Conservation (phyloP, 2,329 filamentous ascomycete genomes). For the Monilinia polystroma region DNA sequence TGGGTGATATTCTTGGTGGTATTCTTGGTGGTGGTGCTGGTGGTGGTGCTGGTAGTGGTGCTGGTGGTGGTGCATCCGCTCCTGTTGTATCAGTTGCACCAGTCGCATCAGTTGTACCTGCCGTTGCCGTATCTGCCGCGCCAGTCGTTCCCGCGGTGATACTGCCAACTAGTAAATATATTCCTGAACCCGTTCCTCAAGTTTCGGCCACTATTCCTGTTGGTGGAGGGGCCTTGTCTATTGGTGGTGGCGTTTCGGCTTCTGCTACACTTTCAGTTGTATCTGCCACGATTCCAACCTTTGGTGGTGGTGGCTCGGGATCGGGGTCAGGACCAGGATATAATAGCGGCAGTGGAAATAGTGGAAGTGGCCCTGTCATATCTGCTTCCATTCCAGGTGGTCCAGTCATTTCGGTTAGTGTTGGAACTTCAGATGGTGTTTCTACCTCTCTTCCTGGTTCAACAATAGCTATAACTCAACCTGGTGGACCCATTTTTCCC, state of each 20-base stretch:
- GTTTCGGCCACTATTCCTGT: constrained; percentile 4
- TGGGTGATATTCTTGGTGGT: background rate
- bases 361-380: background rate
- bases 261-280: constrained; percentile 5
- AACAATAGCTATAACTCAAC: constrained; percentile 4
- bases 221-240: background rate
- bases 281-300: background rate
- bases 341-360: background rate
- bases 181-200: background rate
- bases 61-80: background rate
- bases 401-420: background rate
- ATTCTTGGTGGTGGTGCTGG: background rate
- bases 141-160: background rate
- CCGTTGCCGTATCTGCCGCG: background rate
- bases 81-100: background rate
- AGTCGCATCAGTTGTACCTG: background rate
- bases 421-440: constrained; percentile 18
- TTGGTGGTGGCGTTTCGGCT: constrained; percentile 5
- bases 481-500: background rate
- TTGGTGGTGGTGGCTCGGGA: constrained; percentile 5
- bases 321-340: background rate
- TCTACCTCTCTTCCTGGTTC: background rate
- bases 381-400: constrained; percentile 3
- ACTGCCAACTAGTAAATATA: background rate
- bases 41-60: constrained; percentile 3